Percentiles rank a stretch among this genome's conserved stretches.
phyloP scores from a whole-genome alignment of 306 rosid species.

The Cicer yamashitae region DNA sequence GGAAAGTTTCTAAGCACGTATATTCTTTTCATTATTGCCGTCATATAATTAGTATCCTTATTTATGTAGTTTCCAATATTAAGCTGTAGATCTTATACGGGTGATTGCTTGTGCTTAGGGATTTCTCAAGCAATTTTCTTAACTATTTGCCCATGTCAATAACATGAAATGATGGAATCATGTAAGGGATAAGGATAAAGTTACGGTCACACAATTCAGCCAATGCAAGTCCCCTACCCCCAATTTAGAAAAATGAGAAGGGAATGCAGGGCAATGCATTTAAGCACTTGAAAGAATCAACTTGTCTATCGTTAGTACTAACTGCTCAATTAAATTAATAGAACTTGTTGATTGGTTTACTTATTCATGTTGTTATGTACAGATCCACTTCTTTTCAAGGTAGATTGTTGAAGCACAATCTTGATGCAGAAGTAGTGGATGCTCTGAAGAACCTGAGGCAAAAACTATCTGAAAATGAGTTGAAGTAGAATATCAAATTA shows the following conservation, averaged over 20 bases:
- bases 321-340: constrained; percentile 13
- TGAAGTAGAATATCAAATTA: constrained; percentile 50
- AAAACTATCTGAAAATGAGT: constrained; percentile 64
- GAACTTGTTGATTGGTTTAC: constrained; percentile 37
- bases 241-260: background rate
- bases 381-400: constrained; percentile 86
- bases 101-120: background rate
- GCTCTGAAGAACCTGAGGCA: constrained; percentile 79
- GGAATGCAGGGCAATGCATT: background rate
- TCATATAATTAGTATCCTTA: background rate
- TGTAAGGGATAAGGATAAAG: constrained; percentile 12
- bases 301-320: constrained; percentile 1
- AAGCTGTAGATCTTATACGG: background rate
- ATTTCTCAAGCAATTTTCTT: background rate
- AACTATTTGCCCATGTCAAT: background rate
- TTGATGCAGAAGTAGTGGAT: constrained; percentile 82
- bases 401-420: constrained; percentile 85
- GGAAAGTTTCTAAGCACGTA: too few relatives aligned
- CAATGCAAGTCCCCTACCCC: background rate
- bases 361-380: constrained; percentile 42
- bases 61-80: background rate
- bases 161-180: background rate
- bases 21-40: background rate
- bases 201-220: constrained; percentile 19
- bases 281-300: constrained; percentile 23